Evolutionary conservation across 495 filamentous ascomycete genomes (phyloP).

Genomic region (Daldinia childiae): DNA sequence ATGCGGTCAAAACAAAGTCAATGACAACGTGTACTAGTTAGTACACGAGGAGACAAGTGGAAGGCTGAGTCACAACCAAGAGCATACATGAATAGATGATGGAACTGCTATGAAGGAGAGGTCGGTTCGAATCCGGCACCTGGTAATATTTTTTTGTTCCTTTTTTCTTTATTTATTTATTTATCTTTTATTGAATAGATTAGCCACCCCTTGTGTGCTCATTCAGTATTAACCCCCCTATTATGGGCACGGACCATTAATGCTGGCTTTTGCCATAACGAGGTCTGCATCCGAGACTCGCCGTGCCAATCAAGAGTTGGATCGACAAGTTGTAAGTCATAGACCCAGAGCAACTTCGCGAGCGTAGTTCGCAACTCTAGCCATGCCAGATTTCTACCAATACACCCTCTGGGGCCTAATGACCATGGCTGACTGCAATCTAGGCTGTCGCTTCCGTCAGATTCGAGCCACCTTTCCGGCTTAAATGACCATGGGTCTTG

Average conservation of each 20-base stretch:
- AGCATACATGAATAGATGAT: background rate
- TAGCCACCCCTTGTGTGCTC: background rate
- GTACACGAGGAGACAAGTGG: background rate
- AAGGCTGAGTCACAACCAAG: background rate
- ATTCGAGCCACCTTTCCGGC: slow-evolving; percentile 51
- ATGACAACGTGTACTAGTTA: background rate
- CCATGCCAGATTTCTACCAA: slow-evolving; percentile 48
- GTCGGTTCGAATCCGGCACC: background rate
- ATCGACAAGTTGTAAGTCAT: slow-evolving; percentile 45
- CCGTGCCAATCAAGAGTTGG: slow-evolving; percentile 40
- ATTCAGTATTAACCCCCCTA: slow-evolving; percentile 26
- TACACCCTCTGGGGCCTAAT: slow-evolving; percentile 42
- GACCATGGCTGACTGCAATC: slow-evolving; percentile 46
- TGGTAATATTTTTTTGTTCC: background rate
- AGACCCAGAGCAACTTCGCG: slow-evolving; percentile 45
- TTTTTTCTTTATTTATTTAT: background rate
- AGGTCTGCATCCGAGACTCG: slow-evolving; percentile 25
- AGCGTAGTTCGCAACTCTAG: slow-evolving; percentile 45
- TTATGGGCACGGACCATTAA: slow-evolving; percentile 39
- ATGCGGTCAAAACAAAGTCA: background rate
- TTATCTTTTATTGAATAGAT: too few species aligned
- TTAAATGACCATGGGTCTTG: slow-evolving; percentile 45
- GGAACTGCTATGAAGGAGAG: background rate
- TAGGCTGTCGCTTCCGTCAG: slow-evolving; percentile 36
- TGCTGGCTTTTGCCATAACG: slow-evolving; percentile 45